Evolutionary conservation across 2,329 filamentous ascomycete genomes (phyloP).

Genomic region (Elsinoe ampelina): DNA sequence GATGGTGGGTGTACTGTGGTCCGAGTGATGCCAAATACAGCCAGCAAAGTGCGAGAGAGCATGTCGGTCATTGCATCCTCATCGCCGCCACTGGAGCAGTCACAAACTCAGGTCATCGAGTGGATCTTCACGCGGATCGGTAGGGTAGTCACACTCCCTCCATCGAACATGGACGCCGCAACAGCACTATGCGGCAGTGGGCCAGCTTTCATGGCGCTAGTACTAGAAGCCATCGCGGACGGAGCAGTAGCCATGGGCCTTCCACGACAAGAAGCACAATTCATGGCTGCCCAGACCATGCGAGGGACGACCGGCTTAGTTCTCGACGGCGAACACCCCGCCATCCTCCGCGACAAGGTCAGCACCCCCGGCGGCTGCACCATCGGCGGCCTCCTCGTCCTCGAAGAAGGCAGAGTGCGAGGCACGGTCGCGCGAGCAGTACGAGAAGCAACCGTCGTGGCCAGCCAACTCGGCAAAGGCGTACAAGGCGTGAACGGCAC

Average conservation of each 20-base stretch:
- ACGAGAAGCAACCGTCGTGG: conserved; percentile 60
- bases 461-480: conserved; percentile 54
- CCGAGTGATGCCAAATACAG: conserved; percentile 78
- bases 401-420: conserved; percentile 64
- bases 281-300: conserved; percentile 75
- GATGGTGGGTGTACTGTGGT: conserved; percentile 54
- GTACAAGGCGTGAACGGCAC: conserved; percentile 41
- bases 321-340: conserved; percentile 63
- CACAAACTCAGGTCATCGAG: conserved; percentile 50
- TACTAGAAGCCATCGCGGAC: conserved; percentile 67
- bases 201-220: conserved; percentile 65
- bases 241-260: conserved; percentile 72
- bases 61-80: conserved; percentile 68
- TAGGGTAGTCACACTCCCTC: conserved; percentile 57
- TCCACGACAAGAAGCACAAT: conserved; percentile 60
- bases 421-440: conserved; percentile 60
- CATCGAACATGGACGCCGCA: conserved; percentile 59
- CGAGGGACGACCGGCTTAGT: conserved; percentile 61
- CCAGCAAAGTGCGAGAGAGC: conserved; percentile 64
- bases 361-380: conserved; percentile 69
- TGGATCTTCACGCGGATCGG: conserved; percentile 74
- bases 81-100: conserved; percentile 47
- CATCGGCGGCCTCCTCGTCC: conserved; percentile 60
- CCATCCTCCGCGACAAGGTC: conserved; percentile 66
- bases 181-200: conserved; percentile 68